Base-by-base conservation (phyloP, 495 filamentous ascomycete genomes). In the Physcia stellaris region DNA sequence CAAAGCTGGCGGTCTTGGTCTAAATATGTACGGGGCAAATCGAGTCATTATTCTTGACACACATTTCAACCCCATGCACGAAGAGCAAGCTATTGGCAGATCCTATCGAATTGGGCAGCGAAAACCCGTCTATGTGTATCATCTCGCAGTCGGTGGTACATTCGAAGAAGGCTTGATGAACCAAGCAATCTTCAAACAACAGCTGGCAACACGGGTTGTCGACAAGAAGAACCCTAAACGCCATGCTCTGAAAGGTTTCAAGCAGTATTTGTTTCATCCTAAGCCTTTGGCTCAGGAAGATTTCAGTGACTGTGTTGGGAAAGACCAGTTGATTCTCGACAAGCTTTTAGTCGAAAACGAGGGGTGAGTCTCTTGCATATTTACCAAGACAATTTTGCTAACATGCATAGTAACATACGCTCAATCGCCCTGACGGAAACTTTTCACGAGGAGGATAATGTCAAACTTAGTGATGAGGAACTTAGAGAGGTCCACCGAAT, bases 41-140 rank as follows among this genome's bases (percentile, higher is more conserved):
- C 73, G 88, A 5, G 82, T 94, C 7, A 66, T 95, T 17, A 80
- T 96, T 15, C 79, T 94, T 24, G 88, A 96, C 49, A 83, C 80
- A 52, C 63, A 64, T 33, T 94, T 76, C 56, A 88, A 83, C 37
- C 88, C 88, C 0, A 67, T 69, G 4, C 70, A 75, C 55, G 88
- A 95, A 51, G 75, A 87, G 40, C 88, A 96, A 54, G 88, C 88
- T 5, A 71, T 96, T 39, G 87, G 85, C 6, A 70, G 88, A 46
- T 80, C 80, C 1, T 93, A 92, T 53, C 83, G 88, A 2, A 66
- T 96, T 16, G 87, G 88, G 0, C 88, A 96, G 50, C 58, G 55
- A 13, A 94, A 93, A 46, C 65, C 68, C 1, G 86, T 94, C 2
- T 93, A 67, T 55, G 84, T 95, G 2, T 96, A 96, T 52, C 80